Conservation (phyloP, 805 yeast species). For the Yarrowia hollandica region DNA sequence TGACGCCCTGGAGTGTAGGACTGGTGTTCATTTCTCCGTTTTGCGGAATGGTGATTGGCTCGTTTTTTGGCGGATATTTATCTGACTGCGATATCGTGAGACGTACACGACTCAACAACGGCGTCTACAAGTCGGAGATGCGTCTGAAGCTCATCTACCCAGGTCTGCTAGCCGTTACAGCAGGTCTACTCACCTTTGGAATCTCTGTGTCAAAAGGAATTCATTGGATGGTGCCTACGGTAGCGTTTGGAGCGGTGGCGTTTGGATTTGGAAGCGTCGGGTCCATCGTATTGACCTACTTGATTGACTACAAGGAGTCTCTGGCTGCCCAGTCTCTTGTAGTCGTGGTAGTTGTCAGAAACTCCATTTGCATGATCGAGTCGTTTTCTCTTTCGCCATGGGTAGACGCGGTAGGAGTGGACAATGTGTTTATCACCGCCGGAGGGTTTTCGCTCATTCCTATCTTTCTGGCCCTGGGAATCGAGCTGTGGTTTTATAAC, state of each 20-base stretch:
- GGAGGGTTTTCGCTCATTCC: conserved; percentile 1
- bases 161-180: conserved; percentile 29
- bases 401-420: not conserved
- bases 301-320: conserved; percentile 57
- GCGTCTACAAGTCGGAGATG: conserved; percentile 32
- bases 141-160: conserved; percentile 29
- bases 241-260: conserved; percentile 32
- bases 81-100: conserved; percentile 30
- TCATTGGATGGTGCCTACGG: conserved; percentile 31
- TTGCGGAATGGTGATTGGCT: conserved; percentile 30
- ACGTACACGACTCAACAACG: conserved; percentile 29
- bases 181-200: conserved; percentile 32
- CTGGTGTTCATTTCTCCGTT: conserved; percentile 29
- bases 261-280: conserved; percentile 48
- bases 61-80: conserved; percentile 29
- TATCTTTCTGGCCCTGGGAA: not conserved
- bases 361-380: conserved; percentile 44
- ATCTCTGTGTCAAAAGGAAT: conserved; percentile 29
- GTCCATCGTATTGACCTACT: conserved; percentile 54
- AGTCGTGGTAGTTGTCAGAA: conserved; percentile 56
- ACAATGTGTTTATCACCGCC: not conserved
- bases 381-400: conserved; percentile 4
- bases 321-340: conserved; percentile 56
- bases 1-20: conserved; percentile 28
- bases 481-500: not conserved